Percentiles rank a stretch among this genome's conserved stretches.
Evolutionary conservation across 257 asterid species (phyloP).

Genomic region (Catharanthus roseus): DNA sequence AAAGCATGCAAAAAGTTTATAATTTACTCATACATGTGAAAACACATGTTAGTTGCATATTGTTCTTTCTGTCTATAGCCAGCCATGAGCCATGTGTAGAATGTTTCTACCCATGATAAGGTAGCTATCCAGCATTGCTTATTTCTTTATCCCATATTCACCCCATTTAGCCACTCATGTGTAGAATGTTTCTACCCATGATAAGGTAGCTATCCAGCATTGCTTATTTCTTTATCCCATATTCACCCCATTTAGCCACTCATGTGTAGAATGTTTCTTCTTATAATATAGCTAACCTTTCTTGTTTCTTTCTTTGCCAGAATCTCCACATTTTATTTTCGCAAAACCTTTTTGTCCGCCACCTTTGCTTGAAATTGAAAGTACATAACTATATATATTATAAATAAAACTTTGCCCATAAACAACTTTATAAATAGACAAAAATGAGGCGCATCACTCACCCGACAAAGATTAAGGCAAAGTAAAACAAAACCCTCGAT

Average conservation of each 20-base stretch:
- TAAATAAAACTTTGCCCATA: not conserved
- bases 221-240: not conserved
- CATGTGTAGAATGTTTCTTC: not conserved
- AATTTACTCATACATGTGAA: not conserved
- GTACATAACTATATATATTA: not conserved
- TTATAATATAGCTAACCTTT: not conserved
- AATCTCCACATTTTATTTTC: not conserved
- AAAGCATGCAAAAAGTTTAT: not conserved
- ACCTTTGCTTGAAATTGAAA: not conserved
- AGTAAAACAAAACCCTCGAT: not conserved
- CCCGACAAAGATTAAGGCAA: not conserved
- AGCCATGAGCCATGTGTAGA: no score
- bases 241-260: not conserved
- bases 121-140: no score
- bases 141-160: not conserved
- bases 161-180: no score
- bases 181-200: no score
- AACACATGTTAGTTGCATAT: not conserved
- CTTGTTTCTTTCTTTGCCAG: not conserved
- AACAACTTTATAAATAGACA: not conserved
- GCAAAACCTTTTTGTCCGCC: not conserved
- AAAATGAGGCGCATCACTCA: not conserved
- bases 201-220: no score
- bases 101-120: no score
- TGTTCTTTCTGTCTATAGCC: not conserved